Conservation (phyloP, 2,329 filamentous ascomycete genomes). For the Sclerotinia nivalis region DNA sequence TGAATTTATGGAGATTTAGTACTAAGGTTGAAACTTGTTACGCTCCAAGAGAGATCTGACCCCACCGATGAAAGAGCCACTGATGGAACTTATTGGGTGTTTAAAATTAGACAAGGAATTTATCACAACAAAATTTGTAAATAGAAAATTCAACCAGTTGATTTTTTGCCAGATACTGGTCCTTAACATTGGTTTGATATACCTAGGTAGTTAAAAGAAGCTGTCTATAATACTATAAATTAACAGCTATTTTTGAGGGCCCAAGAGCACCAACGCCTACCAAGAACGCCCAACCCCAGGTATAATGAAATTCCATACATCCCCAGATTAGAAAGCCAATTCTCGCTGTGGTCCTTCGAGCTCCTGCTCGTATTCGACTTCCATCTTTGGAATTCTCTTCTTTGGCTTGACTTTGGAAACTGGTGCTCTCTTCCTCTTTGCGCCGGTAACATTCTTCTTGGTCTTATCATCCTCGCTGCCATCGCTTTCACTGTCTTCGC, state of each 20-base stretch:
- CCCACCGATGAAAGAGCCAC: constrained; percentile 16
- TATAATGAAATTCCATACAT: constrained; percentile 18
- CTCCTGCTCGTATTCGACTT: constrained; percentile 80
- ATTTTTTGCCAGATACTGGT: not conserved
- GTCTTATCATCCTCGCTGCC: constrained; percentile 52
- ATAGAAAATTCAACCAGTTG: not conserved
- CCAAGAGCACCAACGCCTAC: constrained; percentile 10
- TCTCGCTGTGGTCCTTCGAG: constrained; percentile 38
- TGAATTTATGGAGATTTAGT: constrained; percentile 8
- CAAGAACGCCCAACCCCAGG: constrained; percentile 27
- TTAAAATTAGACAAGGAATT: not conserved
- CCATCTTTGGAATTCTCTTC: constrained; percentile 51
- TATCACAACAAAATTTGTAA: not conserved
- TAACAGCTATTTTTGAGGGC: constrained; percentile 11
- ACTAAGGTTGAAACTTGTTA: constrained; percentile 26
- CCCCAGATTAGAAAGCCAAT: constrained; percentile 28
- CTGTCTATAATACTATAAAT: constrained; percentile 7
- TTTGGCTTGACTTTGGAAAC: constrained; percentile 46
- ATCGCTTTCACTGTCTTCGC: constrained; percentile 55
- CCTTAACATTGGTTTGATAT: not conserved
- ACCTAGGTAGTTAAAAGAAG: not conserved
- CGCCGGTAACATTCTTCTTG: constrained; percentile 58
- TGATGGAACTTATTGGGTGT: not conserved
- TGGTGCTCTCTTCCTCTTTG: constrained; percentile 47
- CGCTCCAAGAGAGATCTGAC: constrained; percentile 20